Percentiles rank a stretch among this genome's conserved stretches.
Conservation (phyloP, 192 early-diverging fungal genomes). For the Lunasporangiospora selenospora region DNA sequence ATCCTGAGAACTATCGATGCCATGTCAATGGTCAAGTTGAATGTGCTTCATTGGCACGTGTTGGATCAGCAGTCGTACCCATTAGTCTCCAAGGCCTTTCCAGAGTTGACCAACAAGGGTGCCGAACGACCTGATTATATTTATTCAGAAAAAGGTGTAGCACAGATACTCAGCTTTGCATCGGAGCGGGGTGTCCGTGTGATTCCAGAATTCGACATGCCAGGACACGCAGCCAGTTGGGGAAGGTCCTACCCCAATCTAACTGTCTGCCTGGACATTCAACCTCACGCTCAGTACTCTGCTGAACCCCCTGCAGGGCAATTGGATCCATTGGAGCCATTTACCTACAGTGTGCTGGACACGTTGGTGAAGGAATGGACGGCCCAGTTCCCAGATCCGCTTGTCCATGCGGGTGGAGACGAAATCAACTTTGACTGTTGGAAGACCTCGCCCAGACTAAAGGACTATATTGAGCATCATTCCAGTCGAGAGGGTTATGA, state of each 20-base stretch:
- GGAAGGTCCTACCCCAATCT: conserved; percentile 56
- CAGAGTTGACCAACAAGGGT: conserved; percentile 71
- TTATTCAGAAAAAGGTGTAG: conserved; percentile 79
- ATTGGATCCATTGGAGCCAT: conserved; percentile 73
- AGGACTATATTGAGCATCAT: conserved; percentile 40
- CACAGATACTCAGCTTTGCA: conserved; percentile 73
- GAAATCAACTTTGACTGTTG: conserved; percentile 78
- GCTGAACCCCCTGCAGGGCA: conserved; percentile 86
- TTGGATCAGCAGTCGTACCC: conserved; percentile 79
- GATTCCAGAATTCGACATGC: conserved; percentile 94
- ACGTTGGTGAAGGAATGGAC: conserved; percentile 73
- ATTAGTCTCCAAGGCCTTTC: conserved; percentile 63
- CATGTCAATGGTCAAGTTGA: conserved; percentile 82
- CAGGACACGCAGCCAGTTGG: conserved; percentile 72
- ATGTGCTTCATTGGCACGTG: conserved; percentile 87
- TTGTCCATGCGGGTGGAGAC: conserved; percentile 84
- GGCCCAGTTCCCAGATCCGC: conserved; percentile 71
- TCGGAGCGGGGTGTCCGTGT: conserved; percentile 79
- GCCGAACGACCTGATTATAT: conserved; percentile 64
- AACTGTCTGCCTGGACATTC: conserved; percentile 61
- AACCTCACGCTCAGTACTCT: conserved; percentile 43
- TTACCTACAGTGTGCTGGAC: conserved; percentile 68
- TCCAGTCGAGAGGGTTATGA: conserved; percentile 7
- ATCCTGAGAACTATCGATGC: conserved; percentile 75
- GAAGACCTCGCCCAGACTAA: conserved; percentile 49